Evolutionary conservation across 257 asterid species (phyloP).

Genomic region (Penstemon barbatus): DNA sequence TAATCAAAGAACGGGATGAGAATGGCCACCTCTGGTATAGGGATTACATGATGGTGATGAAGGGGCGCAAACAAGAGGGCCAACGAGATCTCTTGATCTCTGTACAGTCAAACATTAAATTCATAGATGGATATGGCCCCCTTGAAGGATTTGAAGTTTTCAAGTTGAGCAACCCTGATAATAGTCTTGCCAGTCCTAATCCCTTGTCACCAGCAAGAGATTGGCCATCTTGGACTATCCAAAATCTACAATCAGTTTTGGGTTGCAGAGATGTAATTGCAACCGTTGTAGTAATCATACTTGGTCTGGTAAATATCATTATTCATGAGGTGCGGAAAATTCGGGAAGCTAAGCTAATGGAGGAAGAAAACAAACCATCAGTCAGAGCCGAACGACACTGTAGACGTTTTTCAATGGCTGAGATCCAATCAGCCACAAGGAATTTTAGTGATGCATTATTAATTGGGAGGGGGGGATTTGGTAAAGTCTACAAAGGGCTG

Average conservation of each 20-base stretch:
- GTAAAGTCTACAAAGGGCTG: slow-evolving; percentile 48
- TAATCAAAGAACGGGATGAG: slow-evolving; percentile 37
- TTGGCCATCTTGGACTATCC: slow-evolving; percentile 16
- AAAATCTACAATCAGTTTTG: neutral
- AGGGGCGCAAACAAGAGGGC: slow-evolving; percentile 47
- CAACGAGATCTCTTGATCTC: slow-evolving; percentile 39
- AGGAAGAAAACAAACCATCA: slow-evolving; percentile 25
- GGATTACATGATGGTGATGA: slow-evolving; percentile 46
- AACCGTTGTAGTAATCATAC: slow-evolving; percentile 23
- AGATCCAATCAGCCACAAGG: slow-evolving; percentile 40
- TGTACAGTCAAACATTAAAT: slow-evolving; percentile 31
- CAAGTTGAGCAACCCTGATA: slow-evolving; percentile 57
- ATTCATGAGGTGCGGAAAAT: slow-evolving; percentile 31
- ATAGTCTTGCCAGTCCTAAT: slow-evolving; percentile 45
- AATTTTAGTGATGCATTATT: slow-evolving; percentile 35
- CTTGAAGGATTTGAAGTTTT: slow-evolving; percentile 49
- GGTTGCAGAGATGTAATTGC: slow-evolving; percentile 33
- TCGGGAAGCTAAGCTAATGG: slow-evolving; percentile 25
- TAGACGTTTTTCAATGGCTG: slow-evolving; percentile 44
- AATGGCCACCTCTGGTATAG: slow-evolving; percentile 28
- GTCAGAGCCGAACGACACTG: slow-evolving; percentile 28
- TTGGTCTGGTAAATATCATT: slow-evolving; percentile 30
- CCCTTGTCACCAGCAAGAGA: slow-evolving; percentile 12
- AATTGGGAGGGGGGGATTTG: slow-evolving; percentile 55
- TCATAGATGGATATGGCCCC: slow-evolving; percentile 29